These are phyloP conservation scores for Aspergillus sp. DNA, from an alignment of 2,329 filamentous ascomycete genomes.

Conservation along the genomic window DNA sequence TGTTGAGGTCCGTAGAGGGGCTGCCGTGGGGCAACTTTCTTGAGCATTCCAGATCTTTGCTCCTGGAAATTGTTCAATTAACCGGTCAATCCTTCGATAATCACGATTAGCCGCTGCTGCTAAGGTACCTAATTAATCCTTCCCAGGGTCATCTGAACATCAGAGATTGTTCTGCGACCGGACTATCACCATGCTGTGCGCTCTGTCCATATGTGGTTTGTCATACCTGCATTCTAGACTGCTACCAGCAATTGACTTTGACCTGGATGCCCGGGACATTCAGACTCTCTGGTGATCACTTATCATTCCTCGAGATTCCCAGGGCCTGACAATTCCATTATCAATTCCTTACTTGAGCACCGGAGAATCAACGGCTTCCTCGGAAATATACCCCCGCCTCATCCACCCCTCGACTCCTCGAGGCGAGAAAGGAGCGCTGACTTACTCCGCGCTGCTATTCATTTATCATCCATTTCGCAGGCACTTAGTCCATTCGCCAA, in stretches of 20 bases:
- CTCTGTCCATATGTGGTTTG: constrained; percentile 7
- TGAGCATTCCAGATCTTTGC: constrained; percentile 9
- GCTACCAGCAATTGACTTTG: not conserved
- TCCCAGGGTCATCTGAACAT: constrained; percentile 13
- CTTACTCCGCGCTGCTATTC: not conserved
- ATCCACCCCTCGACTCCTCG: not conserved
- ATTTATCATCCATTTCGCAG: not conserved
- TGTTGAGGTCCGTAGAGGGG: constrained; percentile 31
- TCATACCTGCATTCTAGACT: constrained; percentile 19
- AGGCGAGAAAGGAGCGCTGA: not conserved
- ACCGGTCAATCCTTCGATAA: constrained; percentile 17
- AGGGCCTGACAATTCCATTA: constrained; percentile 11
- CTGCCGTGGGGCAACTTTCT: constrained; percentile 19
- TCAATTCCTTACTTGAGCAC: constrained; percentile 5
- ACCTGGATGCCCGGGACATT: not conserved
- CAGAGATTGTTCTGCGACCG: constrained; percentile 3
- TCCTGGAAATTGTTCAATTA: not conserved
- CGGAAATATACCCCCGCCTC: constrained; percentile 12
- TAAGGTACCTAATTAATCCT: not conserved
- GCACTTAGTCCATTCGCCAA: not conserved
- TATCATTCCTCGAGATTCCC: not conserved
- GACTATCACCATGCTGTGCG: not conserved
- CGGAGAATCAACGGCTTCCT: not conserved
- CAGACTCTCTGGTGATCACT: not conserved
- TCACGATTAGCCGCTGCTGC: constrained; percentile 12